A percentile compares a stretch with the other conserved stretches of the same genome.
Evolutionary conservation across 2,329 filamentous ascomycete species (phyloP).

Genomic region (Bipolaris oryzae): DNA sequence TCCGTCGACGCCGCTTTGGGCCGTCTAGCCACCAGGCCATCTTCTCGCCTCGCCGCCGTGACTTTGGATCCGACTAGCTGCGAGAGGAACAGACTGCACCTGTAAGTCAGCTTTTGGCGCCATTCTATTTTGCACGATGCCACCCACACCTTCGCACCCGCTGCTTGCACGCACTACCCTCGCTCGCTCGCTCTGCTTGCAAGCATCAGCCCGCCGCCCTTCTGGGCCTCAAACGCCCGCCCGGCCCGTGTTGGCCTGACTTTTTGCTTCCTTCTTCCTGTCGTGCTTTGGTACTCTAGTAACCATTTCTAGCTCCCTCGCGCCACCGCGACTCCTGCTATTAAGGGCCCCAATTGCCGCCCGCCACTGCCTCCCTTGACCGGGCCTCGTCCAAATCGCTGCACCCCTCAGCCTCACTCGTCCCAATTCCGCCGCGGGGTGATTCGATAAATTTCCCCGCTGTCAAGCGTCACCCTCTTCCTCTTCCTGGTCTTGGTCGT

Average conservation of each 20-base stretch:
- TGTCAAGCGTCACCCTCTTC: not conserved
- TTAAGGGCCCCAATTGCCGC: constrained; percentile 19
- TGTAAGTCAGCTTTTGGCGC: constrained; percentile 31
- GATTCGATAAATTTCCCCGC: not conserved
- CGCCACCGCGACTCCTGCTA: constrained; percentile 9
- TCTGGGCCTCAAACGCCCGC: constrained; percentile 9
- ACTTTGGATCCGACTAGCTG: constrained; percentile 13
- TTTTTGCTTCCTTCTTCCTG: constrained; percentile 4
- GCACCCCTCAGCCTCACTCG: constrained; percentile 1
- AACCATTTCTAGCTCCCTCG: constrained; percentile 30
- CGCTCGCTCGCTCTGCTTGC: constrained; percentile 12
- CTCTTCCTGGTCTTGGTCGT: constrained; percentile 1
- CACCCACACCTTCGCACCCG: constrained; percentile 26
- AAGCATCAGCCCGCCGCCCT: constrained; percentile 25
- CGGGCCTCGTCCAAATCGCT: not conserved
- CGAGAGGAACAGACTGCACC: constrained; percentile 11
- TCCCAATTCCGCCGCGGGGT: constrained; percentile 1
- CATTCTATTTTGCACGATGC: constrained; percentile 18
- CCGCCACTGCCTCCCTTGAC: constrained; percentile 9
- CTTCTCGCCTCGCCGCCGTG: constrained; percentile 1
- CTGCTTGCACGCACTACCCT: constrained; percentile 27
- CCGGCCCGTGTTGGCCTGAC: constrained; percentile 25
- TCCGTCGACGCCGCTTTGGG: no score
- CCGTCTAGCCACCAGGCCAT: no score
- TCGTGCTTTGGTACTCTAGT: constrained; percentile 29